Percentiles rank a stretch among this genome's conserved stretches.
Evolutionary conservation across 1,139 yeast genomes (phyloP).

Genomic region (Sugiyamaella novakii): DNA sequence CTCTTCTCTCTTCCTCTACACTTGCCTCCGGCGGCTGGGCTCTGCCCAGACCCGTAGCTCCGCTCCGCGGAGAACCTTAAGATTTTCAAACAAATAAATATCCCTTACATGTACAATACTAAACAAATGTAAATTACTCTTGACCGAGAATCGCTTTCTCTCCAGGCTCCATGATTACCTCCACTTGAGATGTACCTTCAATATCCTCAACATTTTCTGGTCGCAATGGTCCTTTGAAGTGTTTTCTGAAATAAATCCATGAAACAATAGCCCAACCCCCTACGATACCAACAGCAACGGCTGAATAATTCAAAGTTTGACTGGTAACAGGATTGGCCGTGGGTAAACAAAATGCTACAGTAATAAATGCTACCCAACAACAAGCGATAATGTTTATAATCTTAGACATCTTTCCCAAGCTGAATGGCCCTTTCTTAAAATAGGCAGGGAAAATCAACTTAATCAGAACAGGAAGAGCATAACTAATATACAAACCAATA

Average conservation of each 20-base stretch:
- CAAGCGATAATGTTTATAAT: slow-evolving; percentile 63
- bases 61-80: too few relatives aligned
- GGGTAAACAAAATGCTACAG: slow-evolving; percentile 71
- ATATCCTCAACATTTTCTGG: slow-evolving; percentile 19
- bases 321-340: slow-evolving; percentile 67
- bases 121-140: too few relatives aligned
- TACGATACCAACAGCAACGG: slow-evolving; percentile 48
- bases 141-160: slow-evolving; percentile 12
- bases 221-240: slow-evolving; percentile 31
- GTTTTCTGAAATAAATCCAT: slow-evolving; percentile 36
- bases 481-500: slow-evolving; percentile 71
- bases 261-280: slow-evolving; percentile 31
- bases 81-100: too few relatives aligned
- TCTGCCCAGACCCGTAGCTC: slow-evolving; percentile 4
- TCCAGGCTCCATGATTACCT: slow-evolving; percentile 1
- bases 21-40: too few relatives aligned
- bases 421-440: slow-evolving; percentile 70
- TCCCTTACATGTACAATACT: too few relatives aligned
- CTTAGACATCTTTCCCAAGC: slow-evolving; percentile 61
- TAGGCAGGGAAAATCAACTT: slow-evolving; percentile 63
- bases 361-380: slow-evolving; percentile 61
- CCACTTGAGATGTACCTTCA: slow-evolving; percentile 10
- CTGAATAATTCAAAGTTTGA: slow-evolving; percentile 72
- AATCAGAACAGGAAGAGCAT: slow-evolving; percentile 72
- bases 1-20: too few relatives aligned